Percentiles rank a stretch among this genome's conserved stretches.
Conservation (phyloP, 257 asterid species). For the Ophiorrhiza pumila region DNA sequence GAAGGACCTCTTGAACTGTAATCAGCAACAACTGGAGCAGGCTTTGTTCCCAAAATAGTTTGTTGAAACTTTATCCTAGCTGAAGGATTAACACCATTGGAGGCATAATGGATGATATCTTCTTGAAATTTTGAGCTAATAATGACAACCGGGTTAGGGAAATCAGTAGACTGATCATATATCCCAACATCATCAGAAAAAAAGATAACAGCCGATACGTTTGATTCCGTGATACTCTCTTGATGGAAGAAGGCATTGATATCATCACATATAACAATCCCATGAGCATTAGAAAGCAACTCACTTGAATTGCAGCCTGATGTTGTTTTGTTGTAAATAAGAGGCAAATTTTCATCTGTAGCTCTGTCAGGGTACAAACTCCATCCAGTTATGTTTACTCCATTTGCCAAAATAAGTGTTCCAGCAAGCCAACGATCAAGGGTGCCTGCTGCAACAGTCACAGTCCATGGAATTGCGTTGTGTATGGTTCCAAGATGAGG, state of each 20-base stretch:
- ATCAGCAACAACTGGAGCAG: constrained; percentile 15
- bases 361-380: background rate
- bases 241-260: background rate
- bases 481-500: constrained; percentile 1
- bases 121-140: constrained; percentile 8
- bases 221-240: background rate
- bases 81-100: background rate
- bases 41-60: constrained; percentile 12
- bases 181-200: constrained; percentile 1
- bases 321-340: constrained; percentile 6
- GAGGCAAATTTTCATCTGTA: background rate
- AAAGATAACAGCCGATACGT: constrained; percentile 10
- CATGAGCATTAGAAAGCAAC: constrained; percentile 1
- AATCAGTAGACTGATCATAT: background rate
- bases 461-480: constrained; percentile 22
- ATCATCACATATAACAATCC: constrained; percentile 1
- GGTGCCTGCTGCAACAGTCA: constrained; percentile 17
- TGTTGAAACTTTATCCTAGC: constrained; percentile 14
- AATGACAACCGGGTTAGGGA: constrained; percentile 13
- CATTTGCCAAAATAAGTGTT: constrained; percentile 14
- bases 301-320: constrained; percentile 7
- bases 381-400: constrained; percentile 12
- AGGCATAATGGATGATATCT: constrained; percentile 1
- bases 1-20: constrained; percentile 21
- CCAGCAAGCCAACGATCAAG: constrained; percentile 19